phyloP scores from a whole-genome alignment of 2,329 filamentous ascomycete genomes.

The Sporothrix humicola region DNA sequence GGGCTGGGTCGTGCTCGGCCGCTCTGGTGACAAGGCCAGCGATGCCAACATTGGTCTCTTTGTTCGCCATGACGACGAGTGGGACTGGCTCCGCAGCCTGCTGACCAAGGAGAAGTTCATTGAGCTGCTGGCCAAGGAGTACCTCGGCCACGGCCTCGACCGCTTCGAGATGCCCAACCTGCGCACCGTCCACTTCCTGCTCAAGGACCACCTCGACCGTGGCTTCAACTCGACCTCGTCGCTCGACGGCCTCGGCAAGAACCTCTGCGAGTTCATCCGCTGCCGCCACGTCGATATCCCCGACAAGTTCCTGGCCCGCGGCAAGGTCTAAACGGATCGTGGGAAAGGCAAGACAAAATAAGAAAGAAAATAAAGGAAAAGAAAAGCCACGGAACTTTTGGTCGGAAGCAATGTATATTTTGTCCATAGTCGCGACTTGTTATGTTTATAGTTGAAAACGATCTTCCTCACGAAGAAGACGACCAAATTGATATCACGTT shows the following conservation, averaged over 20 bases:
- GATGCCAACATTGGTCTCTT: slow-evolving; percentile 56
- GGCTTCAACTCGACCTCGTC: slow-evolving; percentile 36
- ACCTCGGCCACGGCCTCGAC: slow-evolving; percentile 49
- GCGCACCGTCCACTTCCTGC: slow-evolving; percentile 39
- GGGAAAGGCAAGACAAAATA: background rate
- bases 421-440: background rate
- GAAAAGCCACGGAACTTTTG: background rate
- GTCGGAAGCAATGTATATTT: slow-evolving; percentile 17
- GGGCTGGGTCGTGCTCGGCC: slow-evolving; percentile 46
- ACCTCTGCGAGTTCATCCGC: slow-evolving; percentile 41
- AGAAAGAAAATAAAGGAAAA: background rate
- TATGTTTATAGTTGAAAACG: slow-evolving; percentile 1
- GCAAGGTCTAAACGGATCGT: slow-evolving; percentile 29
- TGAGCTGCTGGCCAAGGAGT: slow-evolving; percentile 48
- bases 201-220: slow-evolving; percentile 45
- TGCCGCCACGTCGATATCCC: slow-evolving; percentile 53
- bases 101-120: slow-evolving; percentile 50
- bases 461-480: background rate
- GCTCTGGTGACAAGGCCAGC: slow-evolving; percentile 52
- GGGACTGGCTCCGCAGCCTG: slow-evolving; percentile 52
- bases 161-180: slow-evolving; percentile 54
- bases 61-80: slow-evolving; percentile 52
- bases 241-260: slow-evolving; percentile 34
- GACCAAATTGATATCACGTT: slow-evolving; percentile 7
- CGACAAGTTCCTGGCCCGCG: slow-evolving; percentile 47